Evolutionary conservation across 495 filamentous ascomycete genomes (phyloP), one percentile per base, ranked within the genome.

Genomic region (Podospora pseudoanserina): DNA sequence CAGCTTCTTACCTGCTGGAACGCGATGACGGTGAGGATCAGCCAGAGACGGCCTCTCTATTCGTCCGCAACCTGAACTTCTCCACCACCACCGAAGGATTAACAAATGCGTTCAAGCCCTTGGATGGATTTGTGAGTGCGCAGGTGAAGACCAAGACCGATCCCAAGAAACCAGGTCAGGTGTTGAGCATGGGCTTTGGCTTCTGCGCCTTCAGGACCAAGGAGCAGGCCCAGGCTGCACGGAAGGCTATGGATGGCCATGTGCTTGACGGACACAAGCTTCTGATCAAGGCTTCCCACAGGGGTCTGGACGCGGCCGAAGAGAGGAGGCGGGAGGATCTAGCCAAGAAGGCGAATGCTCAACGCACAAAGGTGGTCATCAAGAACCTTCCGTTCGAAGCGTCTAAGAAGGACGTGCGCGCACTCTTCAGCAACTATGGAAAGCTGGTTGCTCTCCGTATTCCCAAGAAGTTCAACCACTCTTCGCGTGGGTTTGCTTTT

Each of bases 341-440:
- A 20, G 88, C 88, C 66, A 95, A 92, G 83, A 93, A 91, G 76
- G 75, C 86, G 18, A 86, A 89, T 3, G 86, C 85, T 27, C 86
- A 87, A 72, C 85, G 87, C 64, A 97, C 93, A 39, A 97, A 98
- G 83, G 89, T 99, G 73, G 90, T 98, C 78, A 92, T 99, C 83
- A 98, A 98, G 84, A 99, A 99, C 82, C 80, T 99, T 75, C 95
- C 95, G 9, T 99, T 99, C 82, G 91, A 98, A 79, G 90, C 91
- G 11, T 90, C 87, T 56, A 97, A 96, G 84, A 93, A 95, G 76
- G 96, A 99, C 72, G 83, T 99, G 34, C 86, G 91, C 55, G 82
- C 88, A 18, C 83, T 99, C 11, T 92, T 99, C 77, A 88, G 91
- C 59, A 84, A 91, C 19, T 99, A 97, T 76, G 95, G 96, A 20